phyloP scores from a whole-genome alignment of 163 green algal genomes.

The Chlorella variabilis region DNA sequence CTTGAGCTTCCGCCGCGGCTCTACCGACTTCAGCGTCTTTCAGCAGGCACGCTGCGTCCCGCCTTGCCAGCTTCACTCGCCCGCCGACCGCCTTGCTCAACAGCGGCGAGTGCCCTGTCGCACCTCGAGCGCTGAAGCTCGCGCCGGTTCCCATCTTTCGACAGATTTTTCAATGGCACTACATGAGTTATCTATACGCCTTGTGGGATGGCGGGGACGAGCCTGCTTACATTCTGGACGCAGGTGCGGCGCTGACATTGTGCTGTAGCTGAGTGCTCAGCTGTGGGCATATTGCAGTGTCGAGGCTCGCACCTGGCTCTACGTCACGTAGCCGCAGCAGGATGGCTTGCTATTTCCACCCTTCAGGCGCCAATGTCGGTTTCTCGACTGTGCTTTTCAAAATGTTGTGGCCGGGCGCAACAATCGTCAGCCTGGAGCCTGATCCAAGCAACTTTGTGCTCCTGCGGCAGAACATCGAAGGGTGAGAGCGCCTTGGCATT shows the following conservation, averaged over 20 bases:
- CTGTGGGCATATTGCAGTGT: no score
- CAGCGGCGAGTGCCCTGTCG: neutral
- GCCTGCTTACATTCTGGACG: slow-evolving; percentile 31
- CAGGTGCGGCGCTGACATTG: neutral
- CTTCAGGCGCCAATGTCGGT: slow-evolving; percentile 37
- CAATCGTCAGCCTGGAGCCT: slow-evolving; percentile 36
- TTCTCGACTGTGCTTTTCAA: slow-evolving; percentile 43
- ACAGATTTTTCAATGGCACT: slow-evolving; percentile 20
- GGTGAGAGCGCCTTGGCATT: neutral
- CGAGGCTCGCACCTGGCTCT: no score
- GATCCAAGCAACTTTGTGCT: slow-evolving; percentile 28
- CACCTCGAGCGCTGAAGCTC: no score
- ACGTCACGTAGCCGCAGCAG: no score
- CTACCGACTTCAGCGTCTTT: slow-evolving; percentile 36
- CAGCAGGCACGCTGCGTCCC: slow-evolving; percentile 12
- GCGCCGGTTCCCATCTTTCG: no score
- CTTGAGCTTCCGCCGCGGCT: slow-evolving; percentile 9
- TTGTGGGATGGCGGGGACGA: neutral
- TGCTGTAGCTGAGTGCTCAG: neutral
- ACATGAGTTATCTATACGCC: slow-evolving; percentile 24
- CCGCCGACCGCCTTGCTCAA: neutral
- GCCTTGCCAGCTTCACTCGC: neutral
- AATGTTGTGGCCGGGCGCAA: slow-evolving; percentile 40
- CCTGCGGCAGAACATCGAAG: slow-evolving; percentile 29
- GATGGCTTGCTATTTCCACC: no score